phyloP scores from a whole-genome alignment of 768 basidiomycete genomes.

The Boletellus ananas region DNA sequence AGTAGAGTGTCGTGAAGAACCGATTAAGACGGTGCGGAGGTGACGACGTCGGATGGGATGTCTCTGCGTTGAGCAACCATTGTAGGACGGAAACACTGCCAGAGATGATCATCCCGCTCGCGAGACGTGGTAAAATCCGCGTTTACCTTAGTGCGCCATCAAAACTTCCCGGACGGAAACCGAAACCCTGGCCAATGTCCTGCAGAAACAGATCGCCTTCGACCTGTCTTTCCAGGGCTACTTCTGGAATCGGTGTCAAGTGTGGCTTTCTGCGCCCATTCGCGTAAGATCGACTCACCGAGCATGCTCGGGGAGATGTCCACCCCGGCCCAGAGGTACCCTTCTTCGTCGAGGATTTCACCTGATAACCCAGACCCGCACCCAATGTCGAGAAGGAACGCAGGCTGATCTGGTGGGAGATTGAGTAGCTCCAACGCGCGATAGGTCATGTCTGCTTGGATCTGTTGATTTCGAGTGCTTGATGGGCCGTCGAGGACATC shows the following conservation, averaged over 20 bases:
- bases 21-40: conserved; percentile 79
- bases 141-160: conserved; percentile 93
- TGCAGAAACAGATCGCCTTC: conserved; percentile 96
- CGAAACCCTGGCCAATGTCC: conserved; percentile 97
- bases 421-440: conserved; percentile 89
- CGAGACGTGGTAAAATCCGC: not conserved
- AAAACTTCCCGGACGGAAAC: conserved; percentile 94
- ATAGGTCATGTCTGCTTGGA: conserved; percentile 97
- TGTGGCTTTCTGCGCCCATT: not conserved
- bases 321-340: conserved; percentile 89
- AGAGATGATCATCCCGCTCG: not conserved
- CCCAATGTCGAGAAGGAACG: conserved; percentile 90
- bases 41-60: conserved; percentile 83
- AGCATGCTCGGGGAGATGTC: conserved; percentile 98
- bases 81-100: conserved; percentile 95
- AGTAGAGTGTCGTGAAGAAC: conserved; percentile 92
- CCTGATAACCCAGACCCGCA: conserved; percentile 97
- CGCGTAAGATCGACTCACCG: conserved; percentile 45
- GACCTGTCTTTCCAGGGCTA: conserved; percentile 91
- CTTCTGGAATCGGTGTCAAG: conserved; percentile 52
- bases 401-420: conserved; percentile 73
- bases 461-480: conserved; percentile 93
- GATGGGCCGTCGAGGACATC: conserved; percentile 10
- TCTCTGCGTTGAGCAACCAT: conserved; percentile 97
- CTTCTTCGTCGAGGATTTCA: conserved; percentile 93